phyloP scores from a whole-genome alignment of 2,329 filamentous ascomycete species.

The Penicillium sp. region DNA sequence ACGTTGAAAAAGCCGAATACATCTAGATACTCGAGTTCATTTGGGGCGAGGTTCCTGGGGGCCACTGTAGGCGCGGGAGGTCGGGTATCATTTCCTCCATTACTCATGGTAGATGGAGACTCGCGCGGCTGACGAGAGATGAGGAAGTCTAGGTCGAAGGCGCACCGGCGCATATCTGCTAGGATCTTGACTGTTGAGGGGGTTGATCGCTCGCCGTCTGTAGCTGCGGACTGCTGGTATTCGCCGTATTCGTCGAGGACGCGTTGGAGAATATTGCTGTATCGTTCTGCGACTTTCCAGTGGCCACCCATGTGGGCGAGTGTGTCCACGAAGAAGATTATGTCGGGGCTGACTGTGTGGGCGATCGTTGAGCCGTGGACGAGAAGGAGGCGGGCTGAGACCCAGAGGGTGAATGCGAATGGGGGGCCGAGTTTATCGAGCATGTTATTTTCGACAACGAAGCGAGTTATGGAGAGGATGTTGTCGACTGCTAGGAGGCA shows the following conservation, averaged over 20 bases:
- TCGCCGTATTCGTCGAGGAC: slow-evolving; percentile 85
- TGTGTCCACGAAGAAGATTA: slow-evolving; percentile 77
- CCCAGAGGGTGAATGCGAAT: slow-evolving; percentile 91
- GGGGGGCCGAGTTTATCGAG: slow-evolving; percentile 80
- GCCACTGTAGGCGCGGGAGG: slow-evolving; percentile 38
- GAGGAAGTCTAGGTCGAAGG: slow-evolving; percentile 84
- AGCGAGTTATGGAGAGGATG: slow-evolving; percentile 73
- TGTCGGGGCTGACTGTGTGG: slow-evolving; percentile 74
- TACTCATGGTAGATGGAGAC: slow-evolving; percentile 36
- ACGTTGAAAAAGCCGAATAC: slow-evolving; percentile 96
- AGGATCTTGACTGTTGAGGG: slow-evolving; percentile 83
- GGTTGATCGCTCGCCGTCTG: slow-evolving; percentile 69
- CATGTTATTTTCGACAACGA: slow-evolving; percentile 71
- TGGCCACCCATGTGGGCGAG: slow-evolving; percentile 75
- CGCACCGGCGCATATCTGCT: slow-evolving; percentile 86
- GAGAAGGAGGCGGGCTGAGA: slow-evolving; percentile 78
- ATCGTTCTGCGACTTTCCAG: slow-evolving; percentile 83
- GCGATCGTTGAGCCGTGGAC: slow-evolving; percentile 90
- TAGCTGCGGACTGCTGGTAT: slow-evolving; percentile 60
- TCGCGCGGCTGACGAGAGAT: slow-evolving; percentile 73
- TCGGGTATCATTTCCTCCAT: slow-evolving; percentile 15
- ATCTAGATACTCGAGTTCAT: slow-evolving; percentile 86
- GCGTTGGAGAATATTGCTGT: slow-evolving; percentile 73
- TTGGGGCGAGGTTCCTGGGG: slow-evolving; percentile 66
- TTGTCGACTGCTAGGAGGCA: slow-evolving; percentile 81